Base-by-base conservation (phyloP, 202 grass and related monocot species). In the Eragrostis tef region DNA sequence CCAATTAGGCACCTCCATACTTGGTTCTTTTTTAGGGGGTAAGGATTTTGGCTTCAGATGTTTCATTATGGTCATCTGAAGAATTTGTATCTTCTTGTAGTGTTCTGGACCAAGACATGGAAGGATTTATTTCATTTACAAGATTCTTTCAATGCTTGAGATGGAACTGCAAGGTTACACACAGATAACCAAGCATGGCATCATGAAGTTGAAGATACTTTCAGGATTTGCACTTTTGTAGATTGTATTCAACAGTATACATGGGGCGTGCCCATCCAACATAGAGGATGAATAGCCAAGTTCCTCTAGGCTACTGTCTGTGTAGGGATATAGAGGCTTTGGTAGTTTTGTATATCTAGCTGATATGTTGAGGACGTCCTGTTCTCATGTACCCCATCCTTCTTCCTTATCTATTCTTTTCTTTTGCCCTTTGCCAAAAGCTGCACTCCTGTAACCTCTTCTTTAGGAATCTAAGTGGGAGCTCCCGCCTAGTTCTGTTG, bases 241-340 rank as follows among this genome's bases (percentile, higher is more conserved):
- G 79, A 72, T 70, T 79, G 65, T 87, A 51, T 80, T 54, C 69
- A 84, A 70, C 67, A 83, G 53, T 54, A 70, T 76, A 87, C 62
- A 70, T 25, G 84, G 80, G 69, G 13, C 24, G 17, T 75, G 52
- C 77, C 84, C 83, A 73, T 68, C 52, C 53, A 79, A 78, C 53
- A 86, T 61, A 71, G 44, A 70, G 46, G 88, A 79, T 75, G 68
- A 70, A 79, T 79, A 69, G 47, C 61, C 61, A 86, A 79, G 79
- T 49, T 75, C 61, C 52, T 80, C 52, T 70, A 71, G 74, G 82
- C 56, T 79, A 75, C 69, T 42, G 26, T 63, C 61, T 43, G 0
- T 51, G 47, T 86, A 83, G 84, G 36, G 15, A 61, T 61, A 60
- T 75, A 79, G 60, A 79, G 52, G 47, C 69, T 74, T 79, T 83